phyloP scores from a whole-genome alignment of 1,139 yeast species.

The Citeromyces hawaiiensis region DNA sequence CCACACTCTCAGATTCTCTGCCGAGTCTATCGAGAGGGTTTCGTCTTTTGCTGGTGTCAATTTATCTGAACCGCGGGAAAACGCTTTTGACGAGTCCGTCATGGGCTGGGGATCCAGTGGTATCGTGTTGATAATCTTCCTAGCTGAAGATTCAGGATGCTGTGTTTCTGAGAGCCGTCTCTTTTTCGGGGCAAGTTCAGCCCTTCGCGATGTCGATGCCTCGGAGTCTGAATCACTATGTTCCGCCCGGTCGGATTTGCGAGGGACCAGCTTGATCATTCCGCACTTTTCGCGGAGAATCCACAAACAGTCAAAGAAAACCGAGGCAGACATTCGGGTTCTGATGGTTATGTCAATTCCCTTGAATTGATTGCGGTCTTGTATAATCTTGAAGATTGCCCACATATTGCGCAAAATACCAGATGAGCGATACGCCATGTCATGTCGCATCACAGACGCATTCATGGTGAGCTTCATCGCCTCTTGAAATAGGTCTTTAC shows the following conservation, averaged over 20 bases:
- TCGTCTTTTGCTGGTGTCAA: not conserved
- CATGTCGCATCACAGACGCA: slow-evolving; percentile 83
- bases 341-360: slow-evolving; percentile 39
- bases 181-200: slow-evolving; percentile 19
- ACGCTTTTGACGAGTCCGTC: slow-evolving; percentile 1
- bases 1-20: slow-evolving; percentile 29
- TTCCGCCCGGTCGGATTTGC: slow-evolving; percentile 3
- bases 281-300: slow-evolving; percentile 79
- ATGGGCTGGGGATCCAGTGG: slow-evolving; percentile 80
- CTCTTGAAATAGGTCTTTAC: slow-evolving; percentile 54
- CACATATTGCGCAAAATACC: slow-evolving; percentile 93
- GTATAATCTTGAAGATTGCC: slow-evolving; percentile 61
- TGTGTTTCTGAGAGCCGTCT: slow-evolving; percentile 38
- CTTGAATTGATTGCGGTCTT: slow-evolving; percentile 21
- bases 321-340: slow-evolving; percentile 83
- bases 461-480: slow-evolving; percentile 61
- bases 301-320: slow-evolving; percentile 83
- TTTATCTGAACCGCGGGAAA: slow-evolving; percentile 2
- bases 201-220: slow-evolving; percentile 10
- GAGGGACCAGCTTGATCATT: slow-evolving; percentile 45
- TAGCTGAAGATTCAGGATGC: slow-evolving; percentile 58
- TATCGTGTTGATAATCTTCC: slow-evolving; percentile 60
- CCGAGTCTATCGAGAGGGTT: slow-evolving; percentile 12
- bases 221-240: slow-evolving; percentile 8
- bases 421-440: slow-evolving; percentile 83